A percentile compares a stretch with the other conserved stretches of the same genome.
Conservation (phyloP, 768 basidiomycete genomes). For the Leccinum sublutescens region DNA sequence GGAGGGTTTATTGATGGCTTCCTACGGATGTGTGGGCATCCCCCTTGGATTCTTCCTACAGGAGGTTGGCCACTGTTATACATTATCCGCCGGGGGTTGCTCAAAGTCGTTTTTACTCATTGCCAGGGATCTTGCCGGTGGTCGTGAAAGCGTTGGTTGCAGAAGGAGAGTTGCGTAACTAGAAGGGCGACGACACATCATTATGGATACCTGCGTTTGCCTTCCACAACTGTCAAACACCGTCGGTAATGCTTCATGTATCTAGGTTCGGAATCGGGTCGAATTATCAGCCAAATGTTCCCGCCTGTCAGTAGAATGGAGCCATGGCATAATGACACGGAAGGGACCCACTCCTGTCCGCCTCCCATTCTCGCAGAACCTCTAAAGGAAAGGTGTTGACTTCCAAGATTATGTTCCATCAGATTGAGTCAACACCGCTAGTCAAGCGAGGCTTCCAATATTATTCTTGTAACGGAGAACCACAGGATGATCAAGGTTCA, state of each 20-base stretch:
- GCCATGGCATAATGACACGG: background rate
- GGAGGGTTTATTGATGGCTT: slow-evolving; percentile 61
- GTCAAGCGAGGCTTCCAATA: background rate
- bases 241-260: too few relatives aligned
- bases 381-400: slow-evolving; percentile 10
- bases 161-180: slow-evolving; percentile 1
- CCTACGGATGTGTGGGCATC: slow-evolving; percentile 44
- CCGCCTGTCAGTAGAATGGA: background rate
- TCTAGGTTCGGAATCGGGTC: background rate
- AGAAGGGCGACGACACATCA: background rate
- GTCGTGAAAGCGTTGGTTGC: slow-evolving; percentile 18
- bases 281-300: background rate
- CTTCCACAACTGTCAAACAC: background rate
- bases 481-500: background rate
- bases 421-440: background rate
- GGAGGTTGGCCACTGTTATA: slow-evolving; percentile 51
- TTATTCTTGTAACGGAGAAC: background rate
- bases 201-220: background rate
- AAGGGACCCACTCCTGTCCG: background rate
- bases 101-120: background rate
- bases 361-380: background rate
- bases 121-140: slow-evolving; percentile 27
- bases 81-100: too few relatives aligned
- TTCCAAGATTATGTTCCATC: slow-evolving; percentile 3
- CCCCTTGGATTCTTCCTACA: slow-evolving; percentile 48